Conservation (phyloP, 495 filamentous ascomycete species). For the Podospora pseudocomata region DNA sequence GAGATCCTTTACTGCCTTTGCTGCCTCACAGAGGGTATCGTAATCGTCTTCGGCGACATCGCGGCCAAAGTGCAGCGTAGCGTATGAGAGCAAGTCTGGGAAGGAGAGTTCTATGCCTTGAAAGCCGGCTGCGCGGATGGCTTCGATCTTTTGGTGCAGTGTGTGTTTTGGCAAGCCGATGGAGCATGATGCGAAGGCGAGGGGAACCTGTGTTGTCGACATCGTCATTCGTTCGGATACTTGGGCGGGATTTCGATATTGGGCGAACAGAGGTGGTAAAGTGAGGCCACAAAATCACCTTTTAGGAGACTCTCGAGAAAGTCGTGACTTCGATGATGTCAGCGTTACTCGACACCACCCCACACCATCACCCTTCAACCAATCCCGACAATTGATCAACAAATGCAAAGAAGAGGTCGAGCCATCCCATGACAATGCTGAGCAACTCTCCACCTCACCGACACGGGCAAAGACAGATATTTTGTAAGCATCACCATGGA, state of each 20-base stretch:
- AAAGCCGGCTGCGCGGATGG: constrained; percentile 65
- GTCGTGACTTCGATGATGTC: not conserved
- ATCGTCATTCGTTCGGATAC: too few relatives aligned
- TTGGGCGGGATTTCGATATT: not conserved
- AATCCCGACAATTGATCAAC: not conserved
- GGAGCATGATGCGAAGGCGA: constrained; percentile 24
- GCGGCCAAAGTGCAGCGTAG: constrained; percentile 45
- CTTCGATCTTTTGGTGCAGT: constrained; percentile 61
- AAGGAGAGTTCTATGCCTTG: constrained; percentile 70
- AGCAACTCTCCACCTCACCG: too few relatives aligned
- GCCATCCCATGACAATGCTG: too few relatives aligned
- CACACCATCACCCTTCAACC: not conserved
- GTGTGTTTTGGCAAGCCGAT: constrained; percentile 41
- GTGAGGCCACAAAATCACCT: not conserved
- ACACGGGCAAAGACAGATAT: too few relatives aligned
- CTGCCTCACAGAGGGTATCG: constrained; percentile 49
- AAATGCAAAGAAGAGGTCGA: not conserved
- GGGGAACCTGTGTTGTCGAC: not conserved
- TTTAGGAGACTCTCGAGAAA: not conserved
- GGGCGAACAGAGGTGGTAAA: not conserved
- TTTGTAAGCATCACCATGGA: too few relatives aligned
- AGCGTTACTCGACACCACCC: not conserved
- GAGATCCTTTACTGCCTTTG: constrained; percentile 48
- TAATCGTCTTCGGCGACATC: constrained; percentile 55
- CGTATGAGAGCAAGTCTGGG: constrained; percentile 68